Percentiles rank a stretch among this genome's conserved stretches.
Conservation (phyloP, 352 stramenopile species). For the Phytophthora pinifolia region DNA sequence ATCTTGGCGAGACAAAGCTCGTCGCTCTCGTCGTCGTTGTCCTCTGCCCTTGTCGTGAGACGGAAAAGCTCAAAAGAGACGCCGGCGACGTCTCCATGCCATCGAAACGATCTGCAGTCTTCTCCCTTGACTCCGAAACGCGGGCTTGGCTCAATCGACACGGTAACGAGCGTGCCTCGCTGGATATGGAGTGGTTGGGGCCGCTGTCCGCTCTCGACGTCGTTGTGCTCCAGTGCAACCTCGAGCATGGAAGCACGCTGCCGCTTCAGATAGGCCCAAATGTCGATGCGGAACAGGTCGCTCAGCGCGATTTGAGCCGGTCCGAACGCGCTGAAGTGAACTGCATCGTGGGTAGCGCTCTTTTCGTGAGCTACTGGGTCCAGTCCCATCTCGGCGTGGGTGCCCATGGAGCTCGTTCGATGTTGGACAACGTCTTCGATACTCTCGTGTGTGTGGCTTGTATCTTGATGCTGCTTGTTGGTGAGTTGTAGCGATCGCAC, state of each 20-base stretch:
- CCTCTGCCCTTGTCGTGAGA: slow-evolving; percentile 13
- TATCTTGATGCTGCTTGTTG: background rate
- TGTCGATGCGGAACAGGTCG: slow-evolving; percentile 60
- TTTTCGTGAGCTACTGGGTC: slow-evolving; percentile 2
- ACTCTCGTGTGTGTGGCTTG: background rate
- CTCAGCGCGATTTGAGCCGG: slow-evolving; percentile 38
- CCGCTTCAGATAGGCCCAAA: slow-evolving; percentile 71
- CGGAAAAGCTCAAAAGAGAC: slow-evolving; percentile 65
- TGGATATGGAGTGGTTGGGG: slow-evolving; percentile 54
- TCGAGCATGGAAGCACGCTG: slow-evolving; percentile 68
- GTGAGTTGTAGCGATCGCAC: slow-evolving; percentile 40
- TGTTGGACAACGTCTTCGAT: slow-evolving; percentile 6
- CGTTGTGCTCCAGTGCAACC: slow-evolving; percentile 49
- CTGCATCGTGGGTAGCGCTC: slow-evolving; percentile 26
- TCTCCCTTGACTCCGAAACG: slow-evolving; percentile 45
- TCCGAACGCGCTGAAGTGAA: slow-evolving; percentile 66
- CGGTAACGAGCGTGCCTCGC: slow-evolving; percentile 60
- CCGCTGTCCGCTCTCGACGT: slow-evolving; percentile 47
- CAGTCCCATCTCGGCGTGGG: background rate
- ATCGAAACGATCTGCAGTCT: slow-evolving; percentile 65
- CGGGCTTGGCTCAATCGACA: slow-evolving; percentile 49
- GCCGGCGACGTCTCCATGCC: slow-evolving; percentile 53
- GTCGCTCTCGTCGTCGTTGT: slow-evolving; percentile 28
- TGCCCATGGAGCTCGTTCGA: background rate
- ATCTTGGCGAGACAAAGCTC: slow-evolving; percentile 55